Evolutionary conservation across 2,329 filamentous ascomycete genomes (phyloP), one percentile per base, ranked within the genome.

Genomic region (Botrytis elliptica): DNA sequence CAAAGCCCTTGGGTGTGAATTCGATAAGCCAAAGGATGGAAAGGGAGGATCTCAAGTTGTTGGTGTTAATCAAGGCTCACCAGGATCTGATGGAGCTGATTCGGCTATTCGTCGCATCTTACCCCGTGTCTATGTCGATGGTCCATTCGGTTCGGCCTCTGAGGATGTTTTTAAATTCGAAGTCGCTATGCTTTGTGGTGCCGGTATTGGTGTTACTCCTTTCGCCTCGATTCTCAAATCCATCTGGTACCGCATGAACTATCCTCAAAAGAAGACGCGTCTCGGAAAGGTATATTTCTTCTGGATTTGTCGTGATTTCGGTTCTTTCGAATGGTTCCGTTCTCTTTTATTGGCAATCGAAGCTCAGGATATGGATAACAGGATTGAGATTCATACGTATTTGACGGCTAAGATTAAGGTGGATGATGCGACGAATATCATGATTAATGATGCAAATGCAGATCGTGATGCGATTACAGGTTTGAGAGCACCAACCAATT

Each of bases 201-300:
- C 92, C 1, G 93, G 93, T 82, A 95, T 95, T 76, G 93, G 93
- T 77, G 92, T 95, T 20, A 95, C 93, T n/a, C 93, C 93, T 0
- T 95, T 94, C 83, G 93, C 93, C 20, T 94, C 92, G 0, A 95
- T 95, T 78, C 87, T 95, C 80, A 97, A 97, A 86, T 94, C 92
- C 71, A 95, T 97, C 83, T 97, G 93, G 93, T 97, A 96, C 85
- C 90, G 93, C 68, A 94, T 95, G 91, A 95, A 94, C 86, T 95
- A 93, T 83, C 92, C 92, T 4, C 91, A 93, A 81, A 89, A 91
- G 83, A 92, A 92, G 84, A 95, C 92, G 4, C 87, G 92, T 6
- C 86, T 97, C 62, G 88, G 91, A 80, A 97, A 96, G 83, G 93
- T 97, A 38, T 97, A 96, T 85, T 96, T 96, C 85, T 94, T 96